Conservation (phyloP, 176 grass and related monocot species). For the Musa troglodytarum region DNA sequence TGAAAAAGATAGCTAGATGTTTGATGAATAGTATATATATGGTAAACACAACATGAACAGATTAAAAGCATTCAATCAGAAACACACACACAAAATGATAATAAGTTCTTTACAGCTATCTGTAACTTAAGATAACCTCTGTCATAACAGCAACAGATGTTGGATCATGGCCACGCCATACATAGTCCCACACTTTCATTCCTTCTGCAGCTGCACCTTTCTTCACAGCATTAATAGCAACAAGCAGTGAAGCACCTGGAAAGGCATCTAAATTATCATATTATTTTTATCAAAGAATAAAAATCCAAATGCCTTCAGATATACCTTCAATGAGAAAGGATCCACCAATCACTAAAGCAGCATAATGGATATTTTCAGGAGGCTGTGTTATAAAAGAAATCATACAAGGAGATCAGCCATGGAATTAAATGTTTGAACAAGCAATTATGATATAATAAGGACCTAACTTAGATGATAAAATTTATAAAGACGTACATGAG, state of each 20-base stretch:
- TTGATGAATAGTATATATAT: too few species aligned
- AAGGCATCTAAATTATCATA: constrained; percentile 22
- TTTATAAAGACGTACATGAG: constrained; percentile 47
- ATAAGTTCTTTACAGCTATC: background rate
- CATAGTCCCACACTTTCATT: constrained; percentile 84
- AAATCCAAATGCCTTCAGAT: constrained; percentile 8
- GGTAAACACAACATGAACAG: background rate
- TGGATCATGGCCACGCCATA: constrained; percentile 96
- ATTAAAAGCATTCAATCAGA: background rate
- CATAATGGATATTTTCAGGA: constrained; percentile 88
- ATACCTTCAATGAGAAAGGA: constrained; percentile 96
- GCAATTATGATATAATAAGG: constrained; percentile 3
- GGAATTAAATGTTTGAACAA: constrained; percentile 20
- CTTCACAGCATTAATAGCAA: constrained; percentile 94
- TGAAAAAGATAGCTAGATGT: too few species aligned
- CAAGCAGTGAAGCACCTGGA: constrained; percentile 83
- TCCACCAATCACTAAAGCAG: constrained; percentile 88
- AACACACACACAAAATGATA: background rate
- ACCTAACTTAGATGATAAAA: constrained; percentile 12
- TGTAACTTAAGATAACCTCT: constrained; percentile 50
- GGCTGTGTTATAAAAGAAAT: constrained; percentile 44
- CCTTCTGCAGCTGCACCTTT: constrained; percentile 85
- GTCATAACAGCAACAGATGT: constrained; percentile 99
- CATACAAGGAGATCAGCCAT: background rate
- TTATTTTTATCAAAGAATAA: background rate